A percentile compares a stretch with the other conserved stretches of the same genome.
Conservation (phyloP, 2,329 filamentous ascomycete species). For the Drechmeria coniospora region DNA sequence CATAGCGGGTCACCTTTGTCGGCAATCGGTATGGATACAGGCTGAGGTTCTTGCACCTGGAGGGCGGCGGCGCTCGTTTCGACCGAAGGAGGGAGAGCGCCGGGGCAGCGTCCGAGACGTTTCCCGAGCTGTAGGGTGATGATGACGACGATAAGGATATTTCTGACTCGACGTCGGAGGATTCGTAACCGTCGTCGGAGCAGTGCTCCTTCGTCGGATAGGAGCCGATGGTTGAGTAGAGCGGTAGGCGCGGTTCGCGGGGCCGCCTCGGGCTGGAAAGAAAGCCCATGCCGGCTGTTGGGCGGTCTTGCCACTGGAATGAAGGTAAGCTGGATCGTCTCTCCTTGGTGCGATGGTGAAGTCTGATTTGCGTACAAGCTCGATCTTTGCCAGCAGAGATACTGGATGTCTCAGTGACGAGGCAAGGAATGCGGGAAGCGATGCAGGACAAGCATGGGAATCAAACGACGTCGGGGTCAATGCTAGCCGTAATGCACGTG, state of each 20-base stretch:
- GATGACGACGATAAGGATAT: constrained; percentile 26
- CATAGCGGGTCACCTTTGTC: constrained; percentile 59
- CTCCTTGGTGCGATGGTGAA: too few species aligned
- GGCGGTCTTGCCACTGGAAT: constrained; percentile 2
- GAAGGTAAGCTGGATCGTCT: too few species aligned
- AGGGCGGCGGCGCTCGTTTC: constrained; percentile 9
- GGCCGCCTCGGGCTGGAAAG: constrained; percentile 31
- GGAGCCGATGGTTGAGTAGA: constrained; percentile 30
- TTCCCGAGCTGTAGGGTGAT: constrained; percentile 38
- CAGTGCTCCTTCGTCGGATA: constrained; percentile 34
- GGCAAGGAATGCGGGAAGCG: too few species aligned
- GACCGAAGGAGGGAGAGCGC: constrained; percentile 29
- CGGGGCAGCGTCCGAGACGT: constrained; percentile 28
- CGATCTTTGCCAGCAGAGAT: too few species aligned
- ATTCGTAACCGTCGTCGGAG: constrained; percentile 34
- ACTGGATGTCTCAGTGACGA: too few species aligned
- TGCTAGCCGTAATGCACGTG: too few species aligned
- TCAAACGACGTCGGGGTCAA: too few species aligned
- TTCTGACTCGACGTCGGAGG: constrained; percentile 29
- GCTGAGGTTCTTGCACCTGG: constrained; percentile 9
- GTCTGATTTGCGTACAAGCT: too few species aligned
- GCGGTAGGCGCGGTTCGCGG: constrained; percentile 31
- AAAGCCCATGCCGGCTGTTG: constrained; percentile 36
- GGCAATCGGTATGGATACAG: constrained; percentile 47
- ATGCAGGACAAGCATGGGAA: too few species aligned